Evolutionary conservation across 129 eudicot species (phyloP), one percentile per base, ranked within the genome.

Genomic region (Escallonia rubra): DNA sequence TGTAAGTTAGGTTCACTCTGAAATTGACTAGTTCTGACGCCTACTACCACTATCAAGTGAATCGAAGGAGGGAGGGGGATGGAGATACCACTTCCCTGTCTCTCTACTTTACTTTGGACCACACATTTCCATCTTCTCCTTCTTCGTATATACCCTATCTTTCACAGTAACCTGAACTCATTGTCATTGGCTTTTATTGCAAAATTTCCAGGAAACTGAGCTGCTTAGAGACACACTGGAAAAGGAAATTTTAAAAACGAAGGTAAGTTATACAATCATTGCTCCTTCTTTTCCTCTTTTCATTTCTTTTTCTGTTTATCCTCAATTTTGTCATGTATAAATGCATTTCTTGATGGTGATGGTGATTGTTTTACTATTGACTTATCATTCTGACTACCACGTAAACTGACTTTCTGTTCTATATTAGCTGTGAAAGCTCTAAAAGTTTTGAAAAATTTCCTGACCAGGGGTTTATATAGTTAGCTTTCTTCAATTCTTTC

Each of bases 151-250:
- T 58, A 4, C 16, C 65, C 43, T 46, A 10, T 14, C 51, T 8
- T 59, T 63, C 8, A 15, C 10, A 63, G n/a, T 64, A 10, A 61
- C 16, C 81, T 72, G 54, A 23, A 23, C 34, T 23, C 0, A 72
- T 56, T 68, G 52, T 23, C 42, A 4, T 66, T 52, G 50, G 10
- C 3, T 4, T n/a, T 44, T 62, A 53, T 68, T 76, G 46, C 34
- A 6, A 45, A 14, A 70, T 44, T 23, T 78, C 13, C 61, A 88
- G 96, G 91, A 88, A 78, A 82, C 91, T 62, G 89, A 66, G 72
- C 64, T 79, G 79, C 96, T 88, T 68, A 81, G 78, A 78, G 67
- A 60, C 60, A 80, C 79, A 72, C 14, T 88, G 79, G 72, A 74
- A 64, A 80, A 74, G 67, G 85, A 85, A 76, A 74, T 85, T 53